Conservation (phyloP, 495 filamentous ascomycete genomes). For the Podospora conica region DNA sequence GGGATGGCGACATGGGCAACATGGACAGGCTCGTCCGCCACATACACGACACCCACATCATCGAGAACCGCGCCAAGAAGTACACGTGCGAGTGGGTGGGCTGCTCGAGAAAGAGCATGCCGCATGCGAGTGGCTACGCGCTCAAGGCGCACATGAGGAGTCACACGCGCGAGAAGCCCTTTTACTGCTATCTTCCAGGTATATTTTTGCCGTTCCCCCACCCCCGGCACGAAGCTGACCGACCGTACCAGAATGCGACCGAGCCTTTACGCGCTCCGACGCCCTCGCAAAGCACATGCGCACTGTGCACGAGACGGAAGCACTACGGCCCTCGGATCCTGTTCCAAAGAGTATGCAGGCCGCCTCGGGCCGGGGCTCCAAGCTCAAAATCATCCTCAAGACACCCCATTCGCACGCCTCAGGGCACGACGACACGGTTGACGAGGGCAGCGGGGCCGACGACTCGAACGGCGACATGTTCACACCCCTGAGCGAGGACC, state of each 20-base stretch:
- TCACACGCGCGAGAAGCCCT: conserved; percentile 96
- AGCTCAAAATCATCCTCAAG: conserved; percentile 61
- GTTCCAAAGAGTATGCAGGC: conserved; percentile 69
- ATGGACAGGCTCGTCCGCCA: conserved; percentile 93
- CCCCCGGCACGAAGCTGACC: background rate
- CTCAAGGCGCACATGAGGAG: conserved; percentile 95
- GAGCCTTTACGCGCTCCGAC: conserved; percentile 93
- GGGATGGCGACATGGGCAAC: conserved; percentile 71
- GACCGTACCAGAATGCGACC: conserved; percentile 73
- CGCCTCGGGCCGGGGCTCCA: conserved; percentile 51
- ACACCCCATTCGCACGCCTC: conserved; percentile 48
- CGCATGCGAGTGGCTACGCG: conserved; percentile 92
- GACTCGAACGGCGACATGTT: conserved; percentile 41
- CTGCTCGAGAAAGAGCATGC: conserved; percentile 76
- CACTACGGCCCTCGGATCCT: conserved; percentile 78
- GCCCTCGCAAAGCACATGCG: conserved; percentile 98
- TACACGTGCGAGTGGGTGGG: conserved; percentile 95
- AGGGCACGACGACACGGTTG: conserved; percentile 47
- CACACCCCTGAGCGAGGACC: conserved; percentile 50
- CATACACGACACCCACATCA: conserved; percentile 80
- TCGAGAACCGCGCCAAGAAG: conserved; percentile 62
- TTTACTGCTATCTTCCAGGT: conserved; percentile 94
- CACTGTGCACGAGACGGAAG: conserved; percentile 96
- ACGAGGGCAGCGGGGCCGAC: conserved; percentile 46
- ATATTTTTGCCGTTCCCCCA: conserved; percentile 10